Evolutionary conservation across 2,329 filamentous ascomycete genomes (phyloP), one percentile per base, ranked within the genome.

Genomic region (Monosporascus sp.): DNA sequence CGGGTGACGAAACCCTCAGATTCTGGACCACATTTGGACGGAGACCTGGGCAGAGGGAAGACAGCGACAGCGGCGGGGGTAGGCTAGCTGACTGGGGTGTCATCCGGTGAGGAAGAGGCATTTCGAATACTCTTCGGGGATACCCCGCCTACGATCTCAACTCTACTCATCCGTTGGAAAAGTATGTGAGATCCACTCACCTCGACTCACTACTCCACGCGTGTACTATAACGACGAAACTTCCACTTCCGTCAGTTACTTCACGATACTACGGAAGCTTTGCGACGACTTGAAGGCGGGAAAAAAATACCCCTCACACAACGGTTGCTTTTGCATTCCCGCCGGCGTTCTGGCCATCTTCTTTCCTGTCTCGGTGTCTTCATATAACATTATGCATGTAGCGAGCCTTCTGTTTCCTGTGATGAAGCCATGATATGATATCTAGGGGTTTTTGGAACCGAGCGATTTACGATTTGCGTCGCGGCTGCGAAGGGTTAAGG

Each of bases 1-100:
- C 94, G 4, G 94, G 94, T 17, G 94, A 99, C 61, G 94, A 99
- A 74, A 99, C 94, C 0, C 73, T 99, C 49, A 79, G 94, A 44
- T 99, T 99, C 74, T 99, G 94, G 94, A 94, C 94, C 54, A 88
- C 94, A 2, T 99, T 99, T 73, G 90, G 89, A 55, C 87, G 88
- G 66, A 87, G 90, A 65, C 85, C 88, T 27, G 86, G 87, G 25
- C 79, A 83, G 55, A 80, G 86, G 57, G 86, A 88, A 54, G 86
- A 88, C 44, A 85, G 86, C 60, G 82, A 85, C 53, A 73, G 71
- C 41, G 75, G 80, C 14, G 76, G 76, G 44, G 77, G 85, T 49
- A 80, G 81, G 59, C 77, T 94, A 53, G 83, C 85, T 43, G 88
- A 90, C 68, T 94, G 89, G 88, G 88, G 88, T 49, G 85, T 92